phyloP scores from a whole-genome alignment of 108 stramenopile species.

The Seminavis robusta region DNA sequence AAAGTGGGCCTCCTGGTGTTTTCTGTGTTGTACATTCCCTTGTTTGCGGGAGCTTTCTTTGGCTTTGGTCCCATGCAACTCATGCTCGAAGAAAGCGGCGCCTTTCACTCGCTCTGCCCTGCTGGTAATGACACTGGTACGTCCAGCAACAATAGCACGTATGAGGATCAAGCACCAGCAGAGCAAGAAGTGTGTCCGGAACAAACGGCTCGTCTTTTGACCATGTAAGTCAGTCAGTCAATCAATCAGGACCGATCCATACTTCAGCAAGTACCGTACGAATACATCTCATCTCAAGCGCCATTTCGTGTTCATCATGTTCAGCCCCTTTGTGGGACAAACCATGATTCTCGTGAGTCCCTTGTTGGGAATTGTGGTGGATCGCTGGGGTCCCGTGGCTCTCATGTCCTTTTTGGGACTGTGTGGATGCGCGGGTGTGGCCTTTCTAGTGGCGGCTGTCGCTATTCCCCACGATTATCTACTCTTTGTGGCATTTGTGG shows the following conservation, averaged over 20 bases:
- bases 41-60: conserved; percentile 42
- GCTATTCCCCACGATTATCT: too few species aligned
- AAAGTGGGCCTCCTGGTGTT: conserved; percentile 12
- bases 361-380: conserved; percentile 14
- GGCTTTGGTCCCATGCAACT: conserved; percentile 53
- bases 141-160: neutral
- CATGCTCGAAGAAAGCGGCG: conserved; percentile 29
- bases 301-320: too few species aligned
- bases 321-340: conserved; percentile 12
- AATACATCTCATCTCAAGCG: too few species aligned
- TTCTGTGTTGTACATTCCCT: conserved; percentile 12
- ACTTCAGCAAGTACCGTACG: too few species aligned
- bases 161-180: neutral
- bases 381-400: conserved; percentile 16
- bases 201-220: conserved; percentile 29
- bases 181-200: conserved; percentile 18
- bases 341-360: conserved; percentile 19
- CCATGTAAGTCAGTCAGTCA: too few species aligned
- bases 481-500: conserved; percentile 16
- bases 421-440: neutral
- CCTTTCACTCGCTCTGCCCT: conserved; percentile 20
- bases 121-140: neutral
- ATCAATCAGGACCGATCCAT: too few species aligned
- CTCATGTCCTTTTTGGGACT: conserved; percentile 10
- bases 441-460: neutral